Evolutionary conservation across 148 eudicot genomes (phyloP).

Genomic region (Fagopyrum tataricum): DNA sequence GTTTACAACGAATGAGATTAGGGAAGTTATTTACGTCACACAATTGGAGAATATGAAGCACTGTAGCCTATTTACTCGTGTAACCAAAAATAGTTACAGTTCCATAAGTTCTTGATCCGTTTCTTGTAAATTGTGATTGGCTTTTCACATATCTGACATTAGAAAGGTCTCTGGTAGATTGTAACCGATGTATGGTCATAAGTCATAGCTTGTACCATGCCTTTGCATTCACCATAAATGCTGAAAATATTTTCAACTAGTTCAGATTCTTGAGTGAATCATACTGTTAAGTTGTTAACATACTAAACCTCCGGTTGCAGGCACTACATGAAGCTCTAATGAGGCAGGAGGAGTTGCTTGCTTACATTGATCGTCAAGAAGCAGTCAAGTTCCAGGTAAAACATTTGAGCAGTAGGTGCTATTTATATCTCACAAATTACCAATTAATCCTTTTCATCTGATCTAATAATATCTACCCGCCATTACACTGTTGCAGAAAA

Average conservation of each 20-base stretch:
- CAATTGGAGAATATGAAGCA: too few relatives aligned
- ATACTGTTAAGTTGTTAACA: background rate
- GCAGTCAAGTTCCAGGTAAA: conserved; percentile 41
- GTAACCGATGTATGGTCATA: too few relatives aligned
- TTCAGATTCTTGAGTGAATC: background rate
- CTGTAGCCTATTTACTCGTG: too few relatives aligned
- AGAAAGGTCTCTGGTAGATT: background rate
- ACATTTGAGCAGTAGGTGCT: background rate
- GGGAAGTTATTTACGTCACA: too few relatives aligned
- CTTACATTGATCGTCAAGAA: conserved; percentile 57
- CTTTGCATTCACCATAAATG: background rate
- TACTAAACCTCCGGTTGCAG: conserved; percentile 17
- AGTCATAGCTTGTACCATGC: background rate
- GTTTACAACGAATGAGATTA: too few relatives aligned
- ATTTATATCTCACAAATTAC: background rate
- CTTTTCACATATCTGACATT: background rate
- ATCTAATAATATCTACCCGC: background rate
- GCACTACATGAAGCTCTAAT: conserved; percentile 57
- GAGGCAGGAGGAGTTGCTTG: conserved; percentile 64
- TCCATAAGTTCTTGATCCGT: too few relatives aligned
- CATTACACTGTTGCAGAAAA: conserved; percentile 11
- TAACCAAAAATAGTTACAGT: too few relatives aligned
- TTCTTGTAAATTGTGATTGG: background rate
- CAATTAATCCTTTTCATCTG: background rate
- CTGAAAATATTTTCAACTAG: background rate